Evolutionary conservation across 495 filamentous ascomycete genomes (phyloP), one percentile per base, ranked within the genome.

Genomic region (Penicillium ucsense): DNA sequence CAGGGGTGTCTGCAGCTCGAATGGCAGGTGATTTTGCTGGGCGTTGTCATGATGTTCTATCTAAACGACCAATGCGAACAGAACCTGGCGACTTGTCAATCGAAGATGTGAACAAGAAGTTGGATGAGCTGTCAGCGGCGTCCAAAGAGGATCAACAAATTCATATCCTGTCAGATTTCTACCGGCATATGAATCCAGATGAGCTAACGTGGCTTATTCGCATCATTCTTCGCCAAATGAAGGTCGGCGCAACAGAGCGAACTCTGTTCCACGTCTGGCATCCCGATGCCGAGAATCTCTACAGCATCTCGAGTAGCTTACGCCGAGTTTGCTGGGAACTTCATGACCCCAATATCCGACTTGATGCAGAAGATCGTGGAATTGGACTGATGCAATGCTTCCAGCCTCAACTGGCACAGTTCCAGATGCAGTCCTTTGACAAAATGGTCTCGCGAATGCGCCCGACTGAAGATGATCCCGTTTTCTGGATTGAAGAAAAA

Each of bases 401-500:
- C 60, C 92, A 98, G 61, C 94, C 92, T 37, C 92, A 96, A 67
- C 76, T 98, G 44, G 94, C 92, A 4, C 88, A 94, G 57, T 97
- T 95, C 53, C 90, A 96, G 66, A 89, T 88, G 79, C 76, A 88
- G 40, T 84, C 82, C 3, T 83, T 97, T 54, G 79, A 85, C n/a
- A 84, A 82, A 48, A 85, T 95, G 74, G 80, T 95, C 29, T 67
- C 74, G 8, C 80, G 79, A 33, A 80, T 98, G 75, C 72, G 75
- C 20, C 71, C 74, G 0, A 85, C 78, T 1, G 79, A 85, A 41
- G 79, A 86, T 4, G 81, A 90, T 38, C 69, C 77, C 6, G 75
- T 80, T 28, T 97, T 95, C 57, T 98, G 89, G 89, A 91, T 97
- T 35, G 92, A 98, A 60, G 92, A 98, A 70, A 98, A 98, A 64